A percentile compares a stretch with the other conserved stretches of the same genome.
Conservation (phyloP, 2,329 filamentous ascomycete genomes). For the Fusarium longipes region DNA sequence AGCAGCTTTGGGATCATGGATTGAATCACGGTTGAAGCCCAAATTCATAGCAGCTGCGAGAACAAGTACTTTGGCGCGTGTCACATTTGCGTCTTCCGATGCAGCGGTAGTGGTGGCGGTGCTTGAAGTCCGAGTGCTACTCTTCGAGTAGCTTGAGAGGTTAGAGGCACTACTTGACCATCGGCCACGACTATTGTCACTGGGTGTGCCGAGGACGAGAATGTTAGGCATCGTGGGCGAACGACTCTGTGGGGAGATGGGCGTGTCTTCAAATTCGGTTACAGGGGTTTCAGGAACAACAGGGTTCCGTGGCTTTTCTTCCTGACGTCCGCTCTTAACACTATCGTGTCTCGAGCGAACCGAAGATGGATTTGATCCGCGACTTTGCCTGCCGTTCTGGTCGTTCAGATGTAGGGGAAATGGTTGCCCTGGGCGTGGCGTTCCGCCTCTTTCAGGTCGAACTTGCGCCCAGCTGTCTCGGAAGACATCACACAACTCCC, state of each 20-base stretch:
- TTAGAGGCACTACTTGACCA: constrained; percentile 88
- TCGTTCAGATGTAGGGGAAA: constrained; percentile 71
- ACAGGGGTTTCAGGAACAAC: constrained; percentile 87
- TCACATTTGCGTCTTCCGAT: constrained; percentile 80
- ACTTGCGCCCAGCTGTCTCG: constrained; percentile 91
- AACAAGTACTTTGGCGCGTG: constrained; percentile 81
- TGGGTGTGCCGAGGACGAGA: constrained; percentile 80
- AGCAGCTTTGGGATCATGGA: constrained; percentile 57
- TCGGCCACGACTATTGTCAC: constrained; percentile 68
- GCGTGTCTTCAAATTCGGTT: constrained; percentile 93
- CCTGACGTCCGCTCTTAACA: constrained; percentile 57
- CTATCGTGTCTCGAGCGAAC: constrained; percentile 65
- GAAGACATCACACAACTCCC: constrained; percentile 94
- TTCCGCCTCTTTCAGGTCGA: constrained; percentile 80
- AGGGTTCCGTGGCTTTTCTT: constrained; percentile 62
- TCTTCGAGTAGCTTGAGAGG: constrained; percentile 82
- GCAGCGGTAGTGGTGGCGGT: constrained; percentile 77
- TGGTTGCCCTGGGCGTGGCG: constrained; percentile 82
- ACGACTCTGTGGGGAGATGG: constrained; percentile 82
- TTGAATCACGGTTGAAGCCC: constrained; percentile 75
- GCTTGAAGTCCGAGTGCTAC: constrained; percentile 72
- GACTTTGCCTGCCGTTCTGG: constrained; percentile 60
- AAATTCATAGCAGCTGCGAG: constrained; percentile 88
- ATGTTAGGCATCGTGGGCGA: constrained; percentile 86
- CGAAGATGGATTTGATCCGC: constrained; percentile 63